Conservation (phyloP, 2,329 filamentous ascomycete genomes). For the Sporothrix sp. region DNA sequence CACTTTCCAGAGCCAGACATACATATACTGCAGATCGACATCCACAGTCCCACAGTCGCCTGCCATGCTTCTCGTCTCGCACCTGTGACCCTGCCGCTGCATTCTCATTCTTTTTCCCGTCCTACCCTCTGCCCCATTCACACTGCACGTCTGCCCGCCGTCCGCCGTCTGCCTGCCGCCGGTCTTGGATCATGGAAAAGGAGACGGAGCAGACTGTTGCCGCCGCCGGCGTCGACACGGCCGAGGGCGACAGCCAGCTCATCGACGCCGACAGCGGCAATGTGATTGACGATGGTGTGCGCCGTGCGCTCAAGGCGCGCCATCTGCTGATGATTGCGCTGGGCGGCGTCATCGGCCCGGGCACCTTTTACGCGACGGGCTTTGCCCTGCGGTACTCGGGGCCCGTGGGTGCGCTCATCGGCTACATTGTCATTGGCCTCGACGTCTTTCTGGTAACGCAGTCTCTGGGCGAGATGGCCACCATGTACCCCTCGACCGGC, state of each 20-base stretch:
- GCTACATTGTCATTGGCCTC: constrained; percentile 33
- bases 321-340: constrained; percentile 38
- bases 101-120: too few relatives aligned
- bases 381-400: constrained; percentile 32
- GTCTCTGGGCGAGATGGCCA: constrained; percentile 46
- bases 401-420: constrained; percentile 31
- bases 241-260: not conserved
- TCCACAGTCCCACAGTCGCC: too few relatives aligned
- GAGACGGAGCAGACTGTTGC: too few relatives aligned
- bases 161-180: too few relatives aligned
- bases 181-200: too few relatives aligned
- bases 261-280: not conserved
- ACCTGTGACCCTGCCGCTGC: too few relatives aligned
- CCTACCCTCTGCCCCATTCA: too few relatives aligned
- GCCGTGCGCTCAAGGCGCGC: constrained; percentile 28
- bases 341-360: constrained; percentile 37
- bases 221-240: too few relatives aligned
- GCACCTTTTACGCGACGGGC: constrained; percentile 37
- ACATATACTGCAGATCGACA: too few relatives aligned
- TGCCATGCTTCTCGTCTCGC: too few relatives aligned
- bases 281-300: constrained; percentile 12
- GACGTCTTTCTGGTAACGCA: constrained; percentile 32
- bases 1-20: too few relatives aligned
- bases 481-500: constrained; percentile 49
- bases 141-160: too few relatives aligned